Percentiles rank a stretch among this genome's conserved stretches.
These are phyloP conservation scores for Xylaria nigripes DNA, from an alignment of 495 filamentous ascomycete species.

Conservation along the genomic window DNA sequence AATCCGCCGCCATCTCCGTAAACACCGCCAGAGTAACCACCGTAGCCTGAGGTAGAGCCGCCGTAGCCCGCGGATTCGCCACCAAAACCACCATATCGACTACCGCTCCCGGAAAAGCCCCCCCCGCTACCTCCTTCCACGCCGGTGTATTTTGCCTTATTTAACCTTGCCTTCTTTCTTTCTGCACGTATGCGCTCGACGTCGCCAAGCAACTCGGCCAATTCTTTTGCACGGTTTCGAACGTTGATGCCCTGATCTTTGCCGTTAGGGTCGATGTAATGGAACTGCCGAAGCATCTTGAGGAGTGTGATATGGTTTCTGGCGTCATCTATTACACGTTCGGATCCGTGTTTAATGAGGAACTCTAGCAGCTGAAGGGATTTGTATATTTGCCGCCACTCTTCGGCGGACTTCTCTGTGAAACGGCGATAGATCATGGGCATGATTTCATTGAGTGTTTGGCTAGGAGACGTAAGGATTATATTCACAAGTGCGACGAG, in stretches of 20 bases:
- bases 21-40: slow-evolving; percentile 79
- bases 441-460: slow-evolving; percentile 98
- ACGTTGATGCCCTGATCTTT: slow-evolving; percentile 99
- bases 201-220: slow-evolving; percentile 86
- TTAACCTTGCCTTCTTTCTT: slow-evolving; percentile 84
- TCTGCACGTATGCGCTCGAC: slow-evolving; percentile 89
- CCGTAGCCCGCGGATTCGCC: slow-evolving; percentile 59
- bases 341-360: slow-evolving; percentile 95
- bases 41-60: slow-evolving; percentile 55
- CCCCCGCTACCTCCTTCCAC: slow-evolving; percentile 72
- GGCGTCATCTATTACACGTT: slow-evolving; percentile 96
- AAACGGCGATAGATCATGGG: slow-evolving; percentile 99
- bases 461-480: slow-evolving; percentile 42
- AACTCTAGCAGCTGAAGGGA: slow-evolving; percentile 93
- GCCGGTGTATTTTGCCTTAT: slow-evolving; percentile 88
- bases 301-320: slow-evolving; percentile 87
- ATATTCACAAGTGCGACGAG: not conserved
- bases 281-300: slow-evolving; percentile 98
- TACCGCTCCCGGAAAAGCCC: slow-evolving; percentile 45
- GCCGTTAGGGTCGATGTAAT: slow-evolving; percentile 91
- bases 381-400: slow-evolving; percentile 99
- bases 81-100: slow-evolving; percentile 80
- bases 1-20: slow-evolving; percentile 92
- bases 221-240: slow-evolving; percentile 88
- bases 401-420: slow-evolving; percentile 94